phyloP scores from a whole-genome alignment of 2,329 filamentous ascomycete species.

The Curvularia sp. region DNA sequence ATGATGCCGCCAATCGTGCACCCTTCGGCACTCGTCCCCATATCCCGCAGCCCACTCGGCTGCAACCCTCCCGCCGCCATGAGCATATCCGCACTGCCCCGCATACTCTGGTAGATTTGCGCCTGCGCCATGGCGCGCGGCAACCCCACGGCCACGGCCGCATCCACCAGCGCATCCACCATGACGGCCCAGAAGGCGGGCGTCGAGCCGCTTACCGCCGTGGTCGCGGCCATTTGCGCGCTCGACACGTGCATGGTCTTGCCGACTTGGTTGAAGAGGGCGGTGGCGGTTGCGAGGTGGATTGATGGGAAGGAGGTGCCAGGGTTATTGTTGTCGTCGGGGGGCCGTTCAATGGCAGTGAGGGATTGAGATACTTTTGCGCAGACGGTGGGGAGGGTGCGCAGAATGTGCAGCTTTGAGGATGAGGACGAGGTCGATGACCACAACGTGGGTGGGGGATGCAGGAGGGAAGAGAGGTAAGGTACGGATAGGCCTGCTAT shows the following conservation, averaged over 20 bases:
- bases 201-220: conserved; percentile 41
- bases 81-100: conserved; percentile 40
- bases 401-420: conserved; percentile 40
- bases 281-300: conserved; percentile 26
- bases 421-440: too few species aligned
- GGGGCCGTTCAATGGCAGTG: conserved; percentile 42
- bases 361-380: conserved; percentile 55
- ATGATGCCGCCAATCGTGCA: conserved; percentile 47
- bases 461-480: neutral
- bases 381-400: conserved; percentile 57
- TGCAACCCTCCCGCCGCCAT: conserved; percentile 35
- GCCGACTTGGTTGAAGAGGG: conserved; percentile 38
- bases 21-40: conserved; percentile 42
- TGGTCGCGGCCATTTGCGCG: conserved; percentile 38
- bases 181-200: conserved; percentile 45
- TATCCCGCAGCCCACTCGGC: conserved; percentile 38
- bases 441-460: too few species aligned
- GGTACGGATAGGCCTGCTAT: conserved; percentile 6
- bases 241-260: conserved; percentile 32
- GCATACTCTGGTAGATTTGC: conserved; percentile 46
- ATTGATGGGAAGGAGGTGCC: conserved; percentile 23
- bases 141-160: conserved; percentile 40
- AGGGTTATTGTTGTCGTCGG: too few species aligned
- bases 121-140: conserved; percentile 35
- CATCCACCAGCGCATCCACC: conserved; percentile 44